Evolutionary conservation across 139 green algal species (phyloP).

Genomic region (Chlorella sp.): DNA sequence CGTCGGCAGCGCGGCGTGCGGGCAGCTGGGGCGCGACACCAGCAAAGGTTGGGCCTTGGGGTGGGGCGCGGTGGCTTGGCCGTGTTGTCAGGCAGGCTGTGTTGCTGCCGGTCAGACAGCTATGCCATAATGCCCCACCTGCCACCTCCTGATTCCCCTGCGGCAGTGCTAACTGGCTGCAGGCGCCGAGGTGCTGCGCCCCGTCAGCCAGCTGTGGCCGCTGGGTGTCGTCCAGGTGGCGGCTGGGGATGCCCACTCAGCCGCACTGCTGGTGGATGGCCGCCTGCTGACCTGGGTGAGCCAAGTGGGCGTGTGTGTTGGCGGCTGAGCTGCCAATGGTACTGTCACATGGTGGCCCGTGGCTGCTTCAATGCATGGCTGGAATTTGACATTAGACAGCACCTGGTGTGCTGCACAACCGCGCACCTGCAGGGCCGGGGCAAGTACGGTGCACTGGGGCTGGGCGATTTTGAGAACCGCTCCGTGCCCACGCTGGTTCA

Average conservation of each 20-base stretch:
- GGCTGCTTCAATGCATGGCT: no score
- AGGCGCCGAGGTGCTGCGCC: conserved; percentile 28
- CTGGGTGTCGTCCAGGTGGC: conserved; percentile 66
- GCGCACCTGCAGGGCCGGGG: not conserved
- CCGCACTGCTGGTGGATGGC: conserved; percentile 65
- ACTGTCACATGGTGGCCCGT: no score
- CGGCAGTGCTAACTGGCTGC: not conserved
- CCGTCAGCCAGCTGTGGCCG: conserved; percentile 57
- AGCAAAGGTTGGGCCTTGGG: not conserved
- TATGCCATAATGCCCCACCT: no score
- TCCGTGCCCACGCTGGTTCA: conserved; percentile 50
- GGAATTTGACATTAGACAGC: no score
- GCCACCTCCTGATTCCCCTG: not conserved
- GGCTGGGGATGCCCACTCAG: conserved; percentile 77
- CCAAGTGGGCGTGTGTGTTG: no score
- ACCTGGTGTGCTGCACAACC: no score
- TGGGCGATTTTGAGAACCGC: conserved; percentile 53
- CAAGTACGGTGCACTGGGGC: conserved; percentile 60
- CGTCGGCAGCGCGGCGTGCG: conserved; percentile 69
- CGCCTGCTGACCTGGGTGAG: conserved; percentile 70
- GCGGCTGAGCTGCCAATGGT: no score
- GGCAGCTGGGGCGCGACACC: conserved; percentile 52
- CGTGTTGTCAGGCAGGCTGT: no score
- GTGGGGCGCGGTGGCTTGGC: not conserved
- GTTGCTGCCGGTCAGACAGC: no score